Evolutionary conservation across 2,329 filamentous ascomycete species (phyloP), one percentile per base, ranked within the genome.

Genomic region (Pseudogymnoascus pannorum): DNA sequence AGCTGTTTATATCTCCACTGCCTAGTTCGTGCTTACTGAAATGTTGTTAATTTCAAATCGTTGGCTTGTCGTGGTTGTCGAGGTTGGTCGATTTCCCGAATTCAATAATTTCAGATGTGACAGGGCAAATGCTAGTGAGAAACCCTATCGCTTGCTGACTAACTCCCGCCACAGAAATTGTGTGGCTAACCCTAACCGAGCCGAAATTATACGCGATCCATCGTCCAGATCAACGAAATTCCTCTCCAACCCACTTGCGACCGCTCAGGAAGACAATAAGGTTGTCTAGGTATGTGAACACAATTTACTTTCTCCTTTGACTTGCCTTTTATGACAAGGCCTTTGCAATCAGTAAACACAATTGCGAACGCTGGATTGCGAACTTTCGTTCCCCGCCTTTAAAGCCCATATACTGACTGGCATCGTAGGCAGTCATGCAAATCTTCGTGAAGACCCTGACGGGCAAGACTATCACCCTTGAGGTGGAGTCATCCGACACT

Each of bases 391-490:
- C 57, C 36, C n/a, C 57, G 38, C 22, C 22, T 7, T 54, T 16
- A 3, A 60, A 20, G 9, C 22, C 58, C 16, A 31, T 11, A 33
- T 29, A 29, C 58, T 60, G 16, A 60, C 58, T 57, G 31, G 11
- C 20, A 33, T 31, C 57, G 44, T 22, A 68, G 66, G 83, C 83
- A 85, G 84, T 78, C 79, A 87, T 87, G 85, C 85, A 87, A 83
- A 87, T 87, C 78, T 88, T 88, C 82, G 86, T 88, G 75, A 69
- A 88, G 81, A 88, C 86, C 84, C 85, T 97, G 74, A 97, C 94
- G 90, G 94, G 94, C 77, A 97, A 97, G 89, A 97, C 94, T 78
- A 97, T 97, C 89, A 97, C 94, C 89, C 92, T 99, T 75, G 94
- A 99, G 92, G 94, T 97, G 82, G 94, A 97, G 88, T 96, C 92